Evolutionary conservation across 2,329 filamentous ascomycete genomes (phyloP), one percentile per base, ranked within the genome.

Genomic region (Fusarium sp.): DNA sequence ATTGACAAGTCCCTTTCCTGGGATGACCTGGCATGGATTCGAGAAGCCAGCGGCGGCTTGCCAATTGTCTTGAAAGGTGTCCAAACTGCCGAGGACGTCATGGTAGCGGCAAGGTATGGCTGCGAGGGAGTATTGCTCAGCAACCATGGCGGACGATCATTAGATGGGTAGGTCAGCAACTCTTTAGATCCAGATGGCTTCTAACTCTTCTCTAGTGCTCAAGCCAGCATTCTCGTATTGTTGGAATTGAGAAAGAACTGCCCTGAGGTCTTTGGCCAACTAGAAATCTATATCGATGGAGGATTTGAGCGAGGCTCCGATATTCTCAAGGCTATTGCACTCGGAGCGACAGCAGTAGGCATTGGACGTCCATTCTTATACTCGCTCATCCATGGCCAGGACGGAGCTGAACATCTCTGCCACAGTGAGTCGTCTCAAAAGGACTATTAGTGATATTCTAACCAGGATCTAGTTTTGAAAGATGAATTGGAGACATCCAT

Each of bases 91-190:
- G 81, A 82, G 15, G 84, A 87, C 57, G 83, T 84, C 1, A 75
- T 76, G 3, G 67, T 77, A 13, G 83, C 84, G 0, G 76, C 80
- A 25, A 71, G 80, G 36, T 72, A 76, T 39, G 83, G 82, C 0
- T 74, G 81, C 27, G 78, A 84, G 49, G 84, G 83, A 1, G 82
- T 87, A 17, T 67, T 85, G 47, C 61, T 87, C 17, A 84, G 80
- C 56, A 87, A 87, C 54, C 84, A 87, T 48, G 84, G 84, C 10
- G 84, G 84, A 1, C 73, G 84, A n/a, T 81, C 82, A 3, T 73
- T 84, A 1, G 84, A 86, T 46, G 82, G 80, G 69, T 66, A 39
- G 59, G 66, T 41, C 4, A 19, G 2, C 10, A 3, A 0, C 7
- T 1, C 1, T 11, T 2, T 4, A 13, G 7, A 3, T 2, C 4